A percentile compares a stretch with the other conserved stretches of the same genome.
phyloP scores from a whole-genome alignment of 192 early-diverging fungal species.

The Phlyctochytrium arcticum region DNA sequence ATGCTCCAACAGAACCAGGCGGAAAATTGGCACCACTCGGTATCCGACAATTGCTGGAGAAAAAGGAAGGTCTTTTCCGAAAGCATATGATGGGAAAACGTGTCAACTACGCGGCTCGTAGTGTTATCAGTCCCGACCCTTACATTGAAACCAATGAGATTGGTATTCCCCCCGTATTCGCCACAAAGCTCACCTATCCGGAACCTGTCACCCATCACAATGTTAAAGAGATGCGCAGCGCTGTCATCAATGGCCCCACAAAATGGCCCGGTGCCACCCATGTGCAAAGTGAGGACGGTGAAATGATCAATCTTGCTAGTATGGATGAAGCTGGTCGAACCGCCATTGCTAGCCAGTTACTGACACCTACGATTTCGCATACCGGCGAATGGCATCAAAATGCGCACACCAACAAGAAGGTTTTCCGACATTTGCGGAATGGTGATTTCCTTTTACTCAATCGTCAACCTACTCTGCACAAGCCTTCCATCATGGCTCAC shows the following conservation, averaged over 20 bases:
- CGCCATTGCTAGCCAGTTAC: slow-evolving; percentile 90
- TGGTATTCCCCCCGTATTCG: slow-evolving; percentile 95
- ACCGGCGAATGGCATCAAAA: slow-evolving; percentile 25
- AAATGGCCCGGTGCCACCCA: slow-evolving; percentile 95
- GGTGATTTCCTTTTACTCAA: slow-evolving; percentile 97
- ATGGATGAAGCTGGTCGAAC: slow-evolving; percentile 85
- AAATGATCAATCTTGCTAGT: slow-evolving; percentile 70
- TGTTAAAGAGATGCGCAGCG: slow-evolving; percentile 80
- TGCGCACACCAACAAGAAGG: slow-evolving; percentile 90
- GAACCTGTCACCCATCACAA: slow-evolving; percentile 97
- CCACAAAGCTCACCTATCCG: slow-evolving; percentile 90
- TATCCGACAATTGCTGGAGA: slow-evolving; percentile 93
- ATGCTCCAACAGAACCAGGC: slow-evolving; percentile 63
- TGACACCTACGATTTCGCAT: slow-evolving; percentile 33
- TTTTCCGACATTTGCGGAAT: slow-evolving; percentile 91
- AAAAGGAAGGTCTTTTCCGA: slow-evolving; percentile 98
- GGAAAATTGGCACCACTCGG: slow-evolving; percentile 79
- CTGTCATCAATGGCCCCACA: slow-evolving; percentile 92
- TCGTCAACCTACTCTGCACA: slow-evolving; percentile 99
- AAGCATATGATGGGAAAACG: slow-evolving; percentile 99
- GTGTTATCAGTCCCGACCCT: slow-evolving; percentile 96
- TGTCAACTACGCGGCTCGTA: slow-evolving; percentile 97
- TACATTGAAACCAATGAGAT: slow-evolving; percentile 98
- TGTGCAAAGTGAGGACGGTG: slow-evolving; percentile 95
- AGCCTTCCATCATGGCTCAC: slow-evolving; percentile 98